Conservation (phyloP, 108 stramenopile species). For the Craspedostauros australis region DNA sequence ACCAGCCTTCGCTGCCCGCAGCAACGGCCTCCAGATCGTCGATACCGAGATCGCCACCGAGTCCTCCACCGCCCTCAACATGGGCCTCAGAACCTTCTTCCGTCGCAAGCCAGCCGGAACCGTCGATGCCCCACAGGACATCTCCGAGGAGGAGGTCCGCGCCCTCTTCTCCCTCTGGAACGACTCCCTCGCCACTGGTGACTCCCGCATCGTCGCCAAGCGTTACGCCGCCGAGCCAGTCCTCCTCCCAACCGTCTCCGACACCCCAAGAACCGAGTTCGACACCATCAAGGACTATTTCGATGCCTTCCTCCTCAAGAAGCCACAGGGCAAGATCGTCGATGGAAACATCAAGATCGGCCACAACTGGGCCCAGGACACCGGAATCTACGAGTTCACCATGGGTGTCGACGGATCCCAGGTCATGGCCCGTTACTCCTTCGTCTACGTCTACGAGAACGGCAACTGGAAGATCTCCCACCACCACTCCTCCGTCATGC, state of each 20-base stretch:
- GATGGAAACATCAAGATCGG: conserved; percentile 52
- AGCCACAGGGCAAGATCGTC: conserved; percentile 53
- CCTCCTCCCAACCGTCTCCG: conserved; percentile 52
- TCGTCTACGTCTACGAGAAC: conserved; percentile 39
- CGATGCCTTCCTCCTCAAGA: conserved; percentile 42
- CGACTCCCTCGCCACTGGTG: conserved; percentile 53
- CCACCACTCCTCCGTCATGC: conserved; percentile 37
- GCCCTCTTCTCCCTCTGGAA: conserved; percentile 67
- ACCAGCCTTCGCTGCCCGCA: no score
- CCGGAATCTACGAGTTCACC: conserved; percentile 28
- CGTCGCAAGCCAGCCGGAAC: neutral
- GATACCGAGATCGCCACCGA: no score
- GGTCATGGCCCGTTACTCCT: conserved; percentile 36
- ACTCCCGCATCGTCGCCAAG: conserved; percentile 42
- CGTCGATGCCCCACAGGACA: conserved; percentile 5
- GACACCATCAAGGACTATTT: conserved; percentile 62
- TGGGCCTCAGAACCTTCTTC: neutral
- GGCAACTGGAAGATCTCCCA: conserved; percentile 58
- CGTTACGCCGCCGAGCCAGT: conserved; percentile 45
- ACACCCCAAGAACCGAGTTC: conserved; percentile 45
- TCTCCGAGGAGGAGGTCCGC: conserved; percentile 45
- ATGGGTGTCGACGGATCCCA: conserved; percentile 17
- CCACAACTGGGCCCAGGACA: conserved; percentile 30
- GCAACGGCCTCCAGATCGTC: no score
- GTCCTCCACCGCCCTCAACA: neutral